These are phyloP conservation scores for Hypoxylon sp. DNA, from an alignment of 2,329 filamentous ascomycete genomes.

Conservation along the genomic window DNA sequence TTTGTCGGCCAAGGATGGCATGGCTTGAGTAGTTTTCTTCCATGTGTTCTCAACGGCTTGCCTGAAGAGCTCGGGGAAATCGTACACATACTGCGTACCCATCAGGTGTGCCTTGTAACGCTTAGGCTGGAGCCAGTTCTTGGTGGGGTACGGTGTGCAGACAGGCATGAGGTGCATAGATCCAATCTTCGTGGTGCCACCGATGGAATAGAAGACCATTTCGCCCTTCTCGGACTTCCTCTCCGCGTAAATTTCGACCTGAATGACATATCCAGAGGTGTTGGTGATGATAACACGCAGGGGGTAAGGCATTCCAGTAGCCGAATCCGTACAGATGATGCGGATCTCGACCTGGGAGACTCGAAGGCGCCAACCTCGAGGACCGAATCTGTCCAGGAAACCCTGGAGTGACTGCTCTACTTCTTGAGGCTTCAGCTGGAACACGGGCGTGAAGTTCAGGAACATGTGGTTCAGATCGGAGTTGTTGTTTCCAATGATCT, in stretches of 20 bases:
- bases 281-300: slow-evolving; percentile 97
- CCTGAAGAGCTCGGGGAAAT: slow-evolving; percentile 99
- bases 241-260: slow-evolving; percentile 98
- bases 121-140: slow-evolving; percentile 99
- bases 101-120: slow-evolving; percentile 99
- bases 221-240: slow-evolving; percentile 98
- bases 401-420: slow-evolving; percentile 93
- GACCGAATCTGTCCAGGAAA: slow-evolving; percentile 96
- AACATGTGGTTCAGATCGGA: slow-evolving; percentile 99
- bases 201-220: slow-evolving; percentile 98
- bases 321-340: slow-evolving; percentile 94
- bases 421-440: slow-evolving; percentile 89
- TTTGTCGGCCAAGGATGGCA: slow-evolving; percentile 80
- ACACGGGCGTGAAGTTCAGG: slow-evolving; percentile 98
- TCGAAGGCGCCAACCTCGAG: slow-evolving; percentile 94
- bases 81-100: slow-evolving; percentile 99
- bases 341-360: slow-evolving; percentile 98
- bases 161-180: slow-evolving; percentile 94
- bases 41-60: slow-evolving; percentile 98
- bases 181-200: slow-evolving; percentile 93
- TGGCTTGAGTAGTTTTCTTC: slow-evolving; percentile 79
- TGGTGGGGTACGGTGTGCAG: slow-evolving; percentile 92
- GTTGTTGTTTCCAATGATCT: slow-evolving; percentile 99
- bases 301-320: slow-evolving; percentile 86
- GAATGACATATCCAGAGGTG: slow-evolving; percentile 96